Evolutionary conservation across 1,139 yeast species (phyloP).

Genomic region (Yamadazyma trypodendri): DNA sequence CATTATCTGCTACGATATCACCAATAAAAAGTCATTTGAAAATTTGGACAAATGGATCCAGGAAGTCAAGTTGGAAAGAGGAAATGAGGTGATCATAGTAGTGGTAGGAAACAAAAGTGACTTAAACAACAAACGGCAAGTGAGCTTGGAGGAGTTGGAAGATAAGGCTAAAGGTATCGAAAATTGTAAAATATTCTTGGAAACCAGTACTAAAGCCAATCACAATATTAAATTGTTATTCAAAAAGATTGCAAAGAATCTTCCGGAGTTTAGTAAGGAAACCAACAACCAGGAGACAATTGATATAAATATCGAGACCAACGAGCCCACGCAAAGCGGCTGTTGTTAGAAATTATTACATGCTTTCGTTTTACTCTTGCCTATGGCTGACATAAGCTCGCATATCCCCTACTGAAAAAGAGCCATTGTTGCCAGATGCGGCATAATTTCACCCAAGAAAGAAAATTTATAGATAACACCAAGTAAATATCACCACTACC

Average conservation of each 20-base stretch:
- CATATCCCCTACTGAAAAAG: neutral
- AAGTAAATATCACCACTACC: neutral
- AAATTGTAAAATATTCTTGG: conserved; percentile 82
- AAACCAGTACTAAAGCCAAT: conserved; percentile 94
- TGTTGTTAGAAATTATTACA: conserved; percentile 5
- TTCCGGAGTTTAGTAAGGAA: conserved; percentile 68
- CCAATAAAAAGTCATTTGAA: conserved; percentile 80
- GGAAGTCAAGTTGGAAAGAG: conserved; percentile 69
- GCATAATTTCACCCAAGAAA: neutral
- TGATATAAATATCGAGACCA: conserved; percentile 38
- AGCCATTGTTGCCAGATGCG: neutral
- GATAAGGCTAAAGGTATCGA: conserved; percentile 42
- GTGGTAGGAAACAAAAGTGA: conserved; percentile 59
- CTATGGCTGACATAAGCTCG: neutral
- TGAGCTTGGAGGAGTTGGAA: conserved; percentile 78
- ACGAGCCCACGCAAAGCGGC: conserved; percentile 2
- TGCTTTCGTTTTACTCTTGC: no score
- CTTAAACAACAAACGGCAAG: conserved; percentile 72
- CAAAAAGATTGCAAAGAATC: conserved; percentile 84
- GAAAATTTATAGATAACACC: neutral
- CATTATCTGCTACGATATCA: conserved; percentile 90
- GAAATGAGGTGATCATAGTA: conserved; percentile 60
- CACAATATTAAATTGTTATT: conserved; percentile 87
- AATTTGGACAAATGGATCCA: conserved; percentile 54
- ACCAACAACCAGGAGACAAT: conserved; percentile 39